Evolutionary conservation across 169 alveolate genomes (phyloP), one percentile per base, ranked within the genome.

Genomic region (Babesia bovis): DNA sequence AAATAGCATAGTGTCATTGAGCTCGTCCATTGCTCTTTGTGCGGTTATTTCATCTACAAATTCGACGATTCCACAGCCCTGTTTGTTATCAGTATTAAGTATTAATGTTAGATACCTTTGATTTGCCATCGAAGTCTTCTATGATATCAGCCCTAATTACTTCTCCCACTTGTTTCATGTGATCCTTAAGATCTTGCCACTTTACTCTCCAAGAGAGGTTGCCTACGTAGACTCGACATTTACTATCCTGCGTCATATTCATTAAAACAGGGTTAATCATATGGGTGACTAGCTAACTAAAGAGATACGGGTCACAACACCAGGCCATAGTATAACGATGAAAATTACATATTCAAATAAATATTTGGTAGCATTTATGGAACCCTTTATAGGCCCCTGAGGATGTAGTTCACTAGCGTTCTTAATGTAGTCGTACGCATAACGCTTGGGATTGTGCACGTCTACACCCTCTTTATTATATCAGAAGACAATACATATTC

Each of bases 101-200:
- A 38, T 38, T 38, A 38, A 7, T 38, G 13, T 38, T 9, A 38
- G 1, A 28, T 58, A 88, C 93, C 88, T 91, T 88, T 60, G 95
- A 92, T 30, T 93, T 82, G 40, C 97, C 97, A 40, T 86, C 94
- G 45, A 65, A 83, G 67, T 93, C 97, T 72, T 91, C 96, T 60
- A 93, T 88, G 36, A 93, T 93, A 35, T 93, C 97, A 28, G 95
- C 96, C 42, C 96, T 74, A 28, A 92, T 72, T 19, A 93, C 97
- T 30, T 90, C 93, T 26, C 97, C 97, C 7, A 93, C 97, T 67
- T 90, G 93, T 58, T 89, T 91, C 95, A 92, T 90, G 85, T 93
- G 97, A 55, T 87, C 94, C 93, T 92, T 93, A 38, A 93, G 81
- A 59, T 91, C 92, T 30, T 91, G 96, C 93, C 96, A 92, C 44